Evolutionary conservation across 768 basidiomycete genomes (phyloP), one percentile per base, ranked within the genome.

Genomic region (Agaricus blazei): DNA sequence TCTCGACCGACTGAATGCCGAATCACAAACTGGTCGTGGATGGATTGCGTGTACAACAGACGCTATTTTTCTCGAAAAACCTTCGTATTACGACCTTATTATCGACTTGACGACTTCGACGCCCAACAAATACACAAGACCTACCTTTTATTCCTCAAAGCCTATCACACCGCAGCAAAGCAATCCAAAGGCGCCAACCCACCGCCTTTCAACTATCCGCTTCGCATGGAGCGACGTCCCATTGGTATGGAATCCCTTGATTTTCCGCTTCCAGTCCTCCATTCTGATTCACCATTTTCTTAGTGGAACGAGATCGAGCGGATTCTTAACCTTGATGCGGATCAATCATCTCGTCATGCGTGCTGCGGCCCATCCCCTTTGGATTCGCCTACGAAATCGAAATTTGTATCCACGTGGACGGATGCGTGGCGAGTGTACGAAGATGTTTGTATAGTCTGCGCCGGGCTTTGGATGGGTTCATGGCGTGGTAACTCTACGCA

Each of bases 1-100:
- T 64, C 66, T 90, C 42, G 82, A 84, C 56, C 75, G 80, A 57
- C 65, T 93, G 51, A 70, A 79, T 52, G 67, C 69, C 15, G 87
- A 86, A 65, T 76, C 78, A 27, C 69, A 72, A 59, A 75, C 69
- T 2, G 87, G 88, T 4, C 72, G 79, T 5, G 90, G 90, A 19
- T 93, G 90, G 90, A 82, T 93, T 52, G 90, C 90, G 31, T 93
- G 90, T 80, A 90, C 91, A 9, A 91, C 91, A 1, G 91, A 93
- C 59, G 84, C 90, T 8, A 80, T 93, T 15, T 93, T 89, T 70
- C 73, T 92, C 43, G 91, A 93, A 59, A 89, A 85, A 65, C 86
- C 90, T 1, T 71, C 79, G 3, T 83, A 82, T 61, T 93, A 91
- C 63, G 91, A 93, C 65, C 75, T 93, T 12, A 70, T 93, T 48